These are phyloP conservation scores for Pneumocystis canis DNA, from an alignment of 1,139 yeast genomes.

Conservation along the genomic window DNA sequence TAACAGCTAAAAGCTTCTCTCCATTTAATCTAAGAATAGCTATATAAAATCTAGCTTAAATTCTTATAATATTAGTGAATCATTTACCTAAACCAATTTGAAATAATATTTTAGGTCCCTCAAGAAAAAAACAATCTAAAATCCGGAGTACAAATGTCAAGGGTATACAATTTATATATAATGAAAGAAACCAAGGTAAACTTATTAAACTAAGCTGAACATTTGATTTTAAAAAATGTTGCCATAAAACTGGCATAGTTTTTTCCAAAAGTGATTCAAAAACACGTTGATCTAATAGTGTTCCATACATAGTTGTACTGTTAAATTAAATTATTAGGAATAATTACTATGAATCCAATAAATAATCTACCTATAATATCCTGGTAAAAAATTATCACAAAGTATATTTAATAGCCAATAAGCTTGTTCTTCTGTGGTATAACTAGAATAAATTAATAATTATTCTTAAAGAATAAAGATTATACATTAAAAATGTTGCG, in stretches of 20 bases:
- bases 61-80: background rate
- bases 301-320: constrained; percentile 95
- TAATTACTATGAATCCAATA: background rate
- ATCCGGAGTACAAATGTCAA: constrained; percentile 83
- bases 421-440: constrained; percentile 91
- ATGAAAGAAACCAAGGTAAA: constrained; percentile 87
- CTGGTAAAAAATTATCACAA: constrained; percentile 80
- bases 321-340: background rate
- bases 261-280: constrained; percentile 80
- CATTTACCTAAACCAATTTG: constrained; percentile 54
- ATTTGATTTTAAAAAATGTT: constrained; percentile 60
- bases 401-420: constrained; percentile 80
- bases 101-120: constrained; percentile 78
- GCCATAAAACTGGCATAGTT: constrained; percentile 81
- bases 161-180: constrained; percentile 88
- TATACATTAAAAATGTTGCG: constrained; percentile 76
- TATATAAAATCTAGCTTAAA: background rate
- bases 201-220: constrained; percentile 92
- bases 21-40: constrained; percentile 80
- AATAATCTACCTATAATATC: constrained; percentile 41
- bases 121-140: constrained; percentile 76
- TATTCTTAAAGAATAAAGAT: background rate
- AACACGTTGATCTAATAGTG: constrained; percentile 81
- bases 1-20: constrained; percentile 59
- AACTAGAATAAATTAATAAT: constrained; percentile 5